Evolutionary conservation across 257 asterid genomes (phyloP).

Genomic region (Cinchona pubescens): DNA sequence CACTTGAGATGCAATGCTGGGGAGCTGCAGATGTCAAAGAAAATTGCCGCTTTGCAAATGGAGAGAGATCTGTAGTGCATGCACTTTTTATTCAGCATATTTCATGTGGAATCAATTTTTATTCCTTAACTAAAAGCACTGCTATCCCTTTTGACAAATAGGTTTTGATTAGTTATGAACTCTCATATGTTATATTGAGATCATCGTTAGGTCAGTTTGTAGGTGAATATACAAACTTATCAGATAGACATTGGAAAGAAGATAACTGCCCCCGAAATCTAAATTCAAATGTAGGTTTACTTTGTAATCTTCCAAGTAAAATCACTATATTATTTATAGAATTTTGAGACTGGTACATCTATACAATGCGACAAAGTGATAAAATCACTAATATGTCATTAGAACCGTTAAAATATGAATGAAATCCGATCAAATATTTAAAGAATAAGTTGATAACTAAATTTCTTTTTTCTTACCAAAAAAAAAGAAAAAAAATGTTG

Average conservation of each 20-base stretch:
- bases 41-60: constrained; percentile 13
- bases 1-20: constrained; percentile 16
- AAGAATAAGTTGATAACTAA: too few species aligned
- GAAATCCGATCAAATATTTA: too few species aligned
- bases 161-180: not conserved
- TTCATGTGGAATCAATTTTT: not conserved
- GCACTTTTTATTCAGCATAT: constrained; percentile 4
- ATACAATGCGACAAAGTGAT: too few species aligned
- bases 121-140: constrained; percentile 22
- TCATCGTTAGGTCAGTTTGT: not conserved
- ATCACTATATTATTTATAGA: not conserved
- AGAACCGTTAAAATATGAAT: too few species aligned
- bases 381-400: too few species aligned
- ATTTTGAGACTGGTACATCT: too few species aligned
- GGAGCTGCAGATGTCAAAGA: constrained; percentile 2
- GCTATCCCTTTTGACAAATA: constrained; percentile 3
- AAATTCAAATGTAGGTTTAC: too few species aligned
- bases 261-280: not conserved
- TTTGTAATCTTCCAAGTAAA: not conserved
- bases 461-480: too few species aligned
- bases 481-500: too few species aligned
- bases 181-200: not conserved
- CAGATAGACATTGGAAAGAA: not conserved
- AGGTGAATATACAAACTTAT: not conserved
- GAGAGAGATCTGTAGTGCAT: constrained; percentile 17